These are phyloP conservation scores for Scedosporium boydii DNA, from an alignment of 2,329 filamentous ascomycete genomes.

Conservation along the genomic window DNA sequence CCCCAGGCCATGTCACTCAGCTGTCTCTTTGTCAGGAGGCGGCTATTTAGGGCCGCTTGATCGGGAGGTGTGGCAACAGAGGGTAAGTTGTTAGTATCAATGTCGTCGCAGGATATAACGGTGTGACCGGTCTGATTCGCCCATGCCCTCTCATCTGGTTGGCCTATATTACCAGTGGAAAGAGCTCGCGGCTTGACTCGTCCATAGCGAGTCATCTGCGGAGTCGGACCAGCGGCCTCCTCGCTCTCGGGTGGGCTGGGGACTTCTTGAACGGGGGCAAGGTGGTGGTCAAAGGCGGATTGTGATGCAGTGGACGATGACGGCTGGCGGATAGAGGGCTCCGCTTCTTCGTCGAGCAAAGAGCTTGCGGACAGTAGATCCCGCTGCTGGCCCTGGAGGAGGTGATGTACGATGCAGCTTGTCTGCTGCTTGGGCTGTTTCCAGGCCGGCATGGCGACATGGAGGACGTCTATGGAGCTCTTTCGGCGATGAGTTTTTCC, in stretches of 20 bases:
- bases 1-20: slow-evolving; percentile 96
- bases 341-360: background rate
- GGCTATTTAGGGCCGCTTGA: slow-evolving; percentile 34
- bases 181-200: background rate
- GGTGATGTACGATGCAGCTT: slow-evolving; percentile 56
- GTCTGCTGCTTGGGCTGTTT: slow-evolving; percentile 29
- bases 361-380: slow-evolving; percentile 17
- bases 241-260: slow-evolving; percentile 7
- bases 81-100: background rate
- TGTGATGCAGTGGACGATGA: background rate
- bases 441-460: slow-evolving; percentile 14
- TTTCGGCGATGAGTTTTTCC: slow-evolving; percentile 54
- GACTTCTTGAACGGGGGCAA: slow-evolving; percentile 8
- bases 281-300: background rate
- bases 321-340: background rate
- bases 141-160: slow-evolving; percentile 49
- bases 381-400: slow-evolving; percentile 47
- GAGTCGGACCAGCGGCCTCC: slow-evolving; percentile 14
- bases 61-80: slow-evolving; percentile 14
- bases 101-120: background rate
- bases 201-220: slow-evolving; percentile 7
- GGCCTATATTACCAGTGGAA: slow-evolving; percentile 29
- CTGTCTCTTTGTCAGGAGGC: slow-evolving; percentile 90
- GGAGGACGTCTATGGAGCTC: slow-evolving; percentile 45
- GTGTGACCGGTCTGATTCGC: slow-evolving; percentile 17